These are phyloP conservation scores for Catenaria anguillulae DNA, from an alignment of 371 early-diverging fungal genomes.

Conservation along the genomic window DNA sequence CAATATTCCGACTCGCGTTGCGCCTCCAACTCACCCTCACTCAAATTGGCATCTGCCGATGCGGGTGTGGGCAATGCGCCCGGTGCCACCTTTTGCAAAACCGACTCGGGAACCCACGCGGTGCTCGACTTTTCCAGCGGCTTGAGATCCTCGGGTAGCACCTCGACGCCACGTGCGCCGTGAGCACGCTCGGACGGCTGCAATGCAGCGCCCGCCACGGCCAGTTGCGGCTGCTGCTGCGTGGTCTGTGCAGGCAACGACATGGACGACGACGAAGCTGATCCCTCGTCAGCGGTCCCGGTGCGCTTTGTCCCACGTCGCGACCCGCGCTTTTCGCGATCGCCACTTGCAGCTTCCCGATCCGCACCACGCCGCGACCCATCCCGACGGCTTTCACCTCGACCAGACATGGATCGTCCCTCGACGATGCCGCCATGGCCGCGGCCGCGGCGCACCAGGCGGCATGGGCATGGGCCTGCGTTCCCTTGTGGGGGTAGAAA, in stretches of 20 bases:
- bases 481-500: too few species aligned
- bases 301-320: neutral
- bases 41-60: too few species aligned
- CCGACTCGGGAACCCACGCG: too few species aligned
- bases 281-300: too few species aligned
- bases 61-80: too few species aligned
- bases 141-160: slow-evolving; percentile 1
- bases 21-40: neutral
- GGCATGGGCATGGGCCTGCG: neutral
- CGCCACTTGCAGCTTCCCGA: neutral
- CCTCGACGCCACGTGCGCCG: neutral
- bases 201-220: too few species aligned
- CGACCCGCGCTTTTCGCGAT: neutral
- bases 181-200: neutral
- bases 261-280: too few species aligned
- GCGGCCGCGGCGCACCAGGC: neutral
- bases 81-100: too few species aligned
- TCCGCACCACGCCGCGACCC: too few species aligned
- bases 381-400: neutral
- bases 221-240: too few species aligned
- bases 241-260: neutral
- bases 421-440: too few species aligned
- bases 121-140: neutral
- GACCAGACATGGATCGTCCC: too few species aligned
- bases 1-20: neutral